Evolutionary conservation across 306 rosid species (phyloP).

Genomic region (Parietaria judaica): DNA sequence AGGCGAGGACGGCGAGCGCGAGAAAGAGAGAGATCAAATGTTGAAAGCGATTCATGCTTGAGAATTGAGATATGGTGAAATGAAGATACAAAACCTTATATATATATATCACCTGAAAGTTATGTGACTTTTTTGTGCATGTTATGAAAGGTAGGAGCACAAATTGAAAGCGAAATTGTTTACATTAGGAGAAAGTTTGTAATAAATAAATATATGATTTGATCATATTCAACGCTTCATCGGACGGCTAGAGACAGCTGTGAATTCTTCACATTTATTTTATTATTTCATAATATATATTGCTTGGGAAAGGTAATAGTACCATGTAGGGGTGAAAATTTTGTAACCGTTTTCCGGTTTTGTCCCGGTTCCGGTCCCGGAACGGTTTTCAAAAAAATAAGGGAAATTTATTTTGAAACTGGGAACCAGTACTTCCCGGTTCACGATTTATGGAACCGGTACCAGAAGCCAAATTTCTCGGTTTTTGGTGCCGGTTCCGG

Average conservation of each 20-base stretch:
- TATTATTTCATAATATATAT: background rate
- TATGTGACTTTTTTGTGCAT: background rate
- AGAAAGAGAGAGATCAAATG: conserved; percentile 1
- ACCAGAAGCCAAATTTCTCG: too few species aligned
- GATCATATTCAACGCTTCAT: background rate
- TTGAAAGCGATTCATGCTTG: conserved; percentile 43
- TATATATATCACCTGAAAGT: conserved; percentile 9
- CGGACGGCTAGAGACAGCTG: background rate
- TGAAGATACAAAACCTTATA: background rate
- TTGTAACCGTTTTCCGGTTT: too few species aligned
- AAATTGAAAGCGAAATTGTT: background rate
- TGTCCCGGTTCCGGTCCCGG: too few species aligned
- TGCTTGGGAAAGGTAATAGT: background rate
- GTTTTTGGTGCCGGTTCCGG: too few species aligned
- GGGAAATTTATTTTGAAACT: too few species aligned
- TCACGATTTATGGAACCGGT: too few species aligned
- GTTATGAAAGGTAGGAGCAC: background rate
- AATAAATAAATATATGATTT: background rate
- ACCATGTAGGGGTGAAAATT: too few species aligned
- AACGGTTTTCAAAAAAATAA: too few species aligned
- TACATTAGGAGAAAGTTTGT: background rate
- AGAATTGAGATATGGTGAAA: background rate
- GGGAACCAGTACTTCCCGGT: too few species aligned
- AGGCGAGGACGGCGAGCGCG: background rate
- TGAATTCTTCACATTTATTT: background rate